Evolutionary conservation across 129 eudicot species (phyloP).

Genomic region (Scalesia atractyloides): DNA sequence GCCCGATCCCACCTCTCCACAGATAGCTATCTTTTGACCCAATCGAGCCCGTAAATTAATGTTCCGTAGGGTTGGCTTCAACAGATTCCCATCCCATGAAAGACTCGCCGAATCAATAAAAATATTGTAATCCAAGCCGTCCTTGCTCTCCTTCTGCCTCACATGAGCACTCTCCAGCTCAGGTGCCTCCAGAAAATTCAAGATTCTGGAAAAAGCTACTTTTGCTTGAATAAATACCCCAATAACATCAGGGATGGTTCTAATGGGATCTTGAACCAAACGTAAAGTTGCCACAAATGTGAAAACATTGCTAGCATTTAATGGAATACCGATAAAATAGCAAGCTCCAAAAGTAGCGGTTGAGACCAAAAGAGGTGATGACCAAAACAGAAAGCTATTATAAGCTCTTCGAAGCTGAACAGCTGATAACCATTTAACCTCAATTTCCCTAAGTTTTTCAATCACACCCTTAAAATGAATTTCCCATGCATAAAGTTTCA

Average conservation of each 20-base stretch:
- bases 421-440: conserved; percentile 72
- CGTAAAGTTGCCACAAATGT: conserved; percentile 94
- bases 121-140: conserved; percentile 32
- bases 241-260: conserved; percentile 89
- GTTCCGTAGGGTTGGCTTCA: conserved; percentile 62
- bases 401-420: conserved; percentile 85
- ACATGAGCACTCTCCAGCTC: conserved; percentile 65
- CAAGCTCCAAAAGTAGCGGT: conserved; percentile 94
- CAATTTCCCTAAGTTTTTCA: conserved; percentile 61
- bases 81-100: conserved; percentile 69
- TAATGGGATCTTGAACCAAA: conserved; percentile 87
- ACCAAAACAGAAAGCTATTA: conserved; percentile 83
- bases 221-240: conserved; percentile 86
- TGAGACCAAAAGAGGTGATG: conserved; percentile 86
- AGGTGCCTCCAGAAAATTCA: conserved; percentile 82
- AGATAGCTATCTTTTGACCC: conserved; percentile 82
- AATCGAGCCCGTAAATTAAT: conserved; percentile 54
- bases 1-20: conserved; percentile 99
- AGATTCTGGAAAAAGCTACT: conserved; percentile 77
- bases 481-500: conserved; percentile 95
- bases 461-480: conserved; percentile 77
- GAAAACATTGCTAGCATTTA: conserved; percentile 85
- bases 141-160: conserved; percentile 42
- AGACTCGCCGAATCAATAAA: conserved; percentile 58
- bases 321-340: conserved; percentile 67